Percentiles rank a stretch among this genome's conserved stretches.
Evolutionary conservation across 805 yeast genomes (phyloP).

Genomic region (Metschnikowia kunwiensis): DNA sequence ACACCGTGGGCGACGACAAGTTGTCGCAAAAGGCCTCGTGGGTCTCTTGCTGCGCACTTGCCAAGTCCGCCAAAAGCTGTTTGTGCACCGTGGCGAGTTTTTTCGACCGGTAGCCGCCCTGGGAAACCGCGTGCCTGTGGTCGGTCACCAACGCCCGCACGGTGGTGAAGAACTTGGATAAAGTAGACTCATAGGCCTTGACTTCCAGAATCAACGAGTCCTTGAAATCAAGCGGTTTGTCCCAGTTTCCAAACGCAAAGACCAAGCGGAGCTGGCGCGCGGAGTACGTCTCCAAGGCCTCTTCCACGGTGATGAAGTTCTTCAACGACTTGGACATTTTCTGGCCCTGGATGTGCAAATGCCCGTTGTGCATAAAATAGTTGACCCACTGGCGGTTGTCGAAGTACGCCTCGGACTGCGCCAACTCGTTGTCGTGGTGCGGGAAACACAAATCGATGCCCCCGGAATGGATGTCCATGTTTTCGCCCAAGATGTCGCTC

Average conservation of each 20-base stretch:
- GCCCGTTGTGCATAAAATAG: slow-evolving; percentile 95
- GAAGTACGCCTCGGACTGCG: slow-evolving; percentile 92
- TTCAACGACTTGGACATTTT: slow-evolving; percentile 95
- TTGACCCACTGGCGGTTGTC: slow-evolving; percentile 94
- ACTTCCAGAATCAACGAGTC: slow-evolving; percentile 76
- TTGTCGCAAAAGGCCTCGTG: slow-evolving; percentile 87
- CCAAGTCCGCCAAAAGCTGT: slow-evolving; percentile 49
- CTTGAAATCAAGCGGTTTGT: slow-evolving; percentile 87
- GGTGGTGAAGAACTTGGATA: slow-evolving; percentile 80
- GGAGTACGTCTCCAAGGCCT: slow-evolving; percentile 69
- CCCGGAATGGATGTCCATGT: slow-evolving; percentile 93
- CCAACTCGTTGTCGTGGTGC: slow-evolving; percentile 97
- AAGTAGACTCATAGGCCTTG: slow-evolving; percentile 65
- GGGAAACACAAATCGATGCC: slow-evolving; percentile 98
- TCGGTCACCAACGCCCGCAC: slow-evolving; percentile 81
- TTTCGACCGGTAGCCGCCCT: slow-evolving; percentile 48
- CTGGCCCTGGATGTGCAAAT: slow-evolving; percentile 96
- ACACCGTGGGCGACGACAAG: slow-evolving; percentile 71
- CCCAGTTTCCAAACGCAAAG: slow-evolving; percentile 92
- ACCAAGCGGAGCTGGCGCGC: slow-evolving; percentile 86
- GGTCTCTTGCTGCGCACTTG: slow-evolving; percentile 52
- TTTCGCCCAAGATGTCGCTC: slow-evolving; percentile 74
- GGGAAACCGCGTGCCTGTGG: slow-evolving; percentile 45
- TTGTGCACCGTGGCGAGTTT: slow-evolving; percentile 57
- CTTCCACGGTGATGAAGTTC: slow-evolving; percentile 91